Conservation (phyloP, 352 stramenopile genomes). For the Pythium dissotocum region DNA sequence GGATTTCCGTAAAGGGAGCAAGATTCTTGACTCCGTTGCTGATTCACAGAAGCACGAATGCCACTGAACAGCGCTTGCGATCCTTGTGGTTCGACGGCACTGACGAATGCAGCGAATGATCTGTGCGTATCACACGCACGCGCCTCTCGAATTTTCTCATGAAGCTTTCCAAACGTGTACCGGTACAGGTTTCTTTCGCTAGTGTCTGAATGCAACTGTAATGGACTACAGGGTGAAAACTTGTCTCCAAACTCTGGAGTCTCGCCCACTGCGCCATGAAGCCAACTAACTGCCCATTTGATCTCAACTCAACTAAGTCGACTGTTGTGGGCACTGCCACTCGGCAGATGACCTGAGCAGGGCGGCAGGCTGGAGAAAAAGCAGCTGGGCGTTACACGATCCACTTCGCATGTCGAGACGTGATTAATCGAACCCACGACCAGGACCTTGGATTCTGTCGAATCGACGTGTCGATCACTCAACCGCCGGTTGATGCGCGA, state of each 20-base stretch:
- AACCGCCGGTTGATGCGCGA: background rate
- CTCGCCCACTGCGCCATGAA: background rate
- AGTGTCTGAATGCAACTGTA: no score
- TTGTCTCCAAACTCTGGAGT: no score
- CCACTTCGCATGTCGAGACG: slow-evolving; percentile 25
- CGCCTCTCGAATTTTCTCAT: background rate
- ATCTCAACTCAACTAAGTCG: background rate
- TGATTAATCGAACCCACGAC: slow-evolving; percentile 27
- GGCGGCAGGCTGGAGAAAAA: background rate
- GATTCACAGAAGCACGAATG: background rate
- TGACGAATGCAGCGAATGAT: background rate
- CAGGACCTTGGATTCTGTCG: background rate
- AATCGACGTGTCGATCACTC: background rate
- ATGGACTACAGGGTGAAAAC: no score
- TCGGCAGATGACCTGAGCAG: slow-evolving; percentile 19
- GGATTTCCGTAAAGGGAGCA: background rate
- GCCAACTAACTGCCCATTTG: background rate
- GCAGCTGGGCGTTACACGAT: slow-evolving; percentile 5
- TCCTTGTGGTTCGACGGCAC: background rate
- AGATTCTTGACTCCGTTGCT: background rate
- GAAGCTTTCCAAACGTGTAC: no score
- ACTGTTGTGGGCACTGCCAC: no score
- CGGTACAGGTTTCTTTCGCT: no score
- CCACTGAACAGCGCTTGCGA: background rate
- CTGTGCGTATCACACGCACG: background rate